A percentile compares a stretch with the other conserved stretches of the same genome.
These are phyloP conservation scores for Penicillium sp. DNA, from an alignment of 2,329 filamentous ascomycete genomes.

Conservation along the genomic window DNA sequence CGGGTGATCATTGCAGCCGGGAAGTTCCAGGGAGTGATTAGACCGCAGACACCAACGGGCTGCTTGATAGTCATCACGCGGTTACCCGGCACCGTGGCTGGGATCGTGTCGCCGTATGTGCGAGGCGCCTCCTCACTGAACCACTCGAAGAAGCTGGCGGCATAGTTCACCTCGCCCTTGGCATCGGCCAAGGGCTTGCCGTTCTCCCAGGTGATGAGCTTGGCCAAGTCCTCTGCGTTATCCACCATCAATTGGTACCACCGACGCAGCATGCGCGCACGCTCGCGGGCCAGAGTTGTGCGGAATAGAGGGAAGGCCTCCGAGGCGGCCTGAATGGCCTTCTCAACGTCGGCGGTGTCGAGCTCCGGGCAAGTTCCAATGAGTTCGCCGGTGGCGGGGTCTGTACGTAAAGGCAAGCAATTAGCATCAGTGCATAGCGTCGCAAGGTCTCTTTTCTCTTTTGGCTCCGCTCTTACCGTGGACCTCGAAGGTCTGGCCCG, in stretches of 20 bases:
- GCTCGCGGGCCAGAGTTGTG: conserved; percentile 62
- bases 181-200: conserved; percentile 66
- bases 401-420: conserved; percentile 44
- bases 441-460: background rate
- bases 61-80: conserved; percentile 65
- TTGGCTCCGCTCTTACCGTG: conserved; percentile 53
- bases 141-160: conserved; percentile 64
- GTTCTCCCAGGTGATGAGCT: conserved; percentile 69
- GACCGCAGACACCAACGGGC: conserved; percentile 67
- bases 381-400: conserved; percentile 78
- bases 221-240: conserved; percentile 66
- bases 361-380: conserved; percentile 85
- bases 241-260: conserved; percentile 70
- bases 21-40: conserved; percentile 71
- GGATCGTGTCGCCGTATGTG: conserved; percentile 63
- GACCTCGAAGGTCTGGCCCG: conserved; percentile 90
- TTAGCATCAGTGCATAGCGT: background rate
- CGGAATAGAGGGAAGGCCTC: conserved; percentile 67
- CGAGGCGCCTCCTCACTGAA: conserved; percentile 64
- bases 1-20: conserved; percentile 57
- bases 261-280: conserved; percentile 63
- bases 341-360: conserved; percentile 72
- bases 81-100: conserved; percentile 60
- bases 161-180: conserved; percentile 61
- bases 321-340: conserved; percentile 80